Evolutionary conservation across 345 rosid species (phyloP).

Genomic region (Trapa incisa): DNA sequence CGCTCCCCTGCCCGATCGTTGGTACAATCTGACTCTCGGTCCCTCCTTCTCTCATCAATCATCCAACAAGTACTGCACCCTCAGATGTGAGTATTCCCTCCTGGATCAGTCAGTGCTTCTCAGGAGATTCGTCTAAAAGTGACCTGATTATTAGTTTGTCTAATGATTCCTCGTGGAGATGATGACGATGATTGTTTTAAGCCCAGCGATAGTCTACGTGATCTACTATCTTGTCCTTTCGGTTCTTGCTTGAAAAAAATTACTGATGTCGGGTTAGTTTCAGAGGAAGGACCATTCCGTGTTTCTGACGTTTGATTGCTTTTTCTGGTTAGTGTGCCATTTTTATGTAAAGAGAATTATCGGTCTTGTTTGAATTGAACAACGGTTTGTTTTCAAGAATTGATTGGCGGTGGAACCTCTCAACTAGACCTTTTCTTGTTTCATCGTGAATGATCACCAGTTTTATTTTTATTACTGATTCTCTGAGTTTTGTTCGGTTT

Average conservation of each 20-base stretch:
- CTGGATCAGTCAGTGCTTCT: background rate
- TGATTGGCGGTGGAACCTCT: background rate
- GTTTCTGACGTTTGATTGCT: background rate
- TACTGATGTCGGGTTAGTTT: background rate
- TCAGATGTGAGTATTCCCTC: conserved; percentile 40
- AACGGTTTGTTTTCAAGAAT: background rate
- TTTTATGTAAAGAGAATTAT: too few relatives aligned
- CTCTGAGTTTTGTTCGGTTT: background rate
- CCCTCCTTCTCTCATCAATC: conserved; percentile 50
- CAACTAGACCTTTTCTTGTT: background rate
- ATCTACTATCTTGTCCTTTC: too few relatives aligned
- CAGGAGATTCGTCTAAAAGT: background rate
- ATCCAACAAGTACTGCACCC: conserved; percentile 53
- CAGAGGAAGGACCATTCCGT: background rate
- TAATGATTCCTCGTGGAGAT: background rate
- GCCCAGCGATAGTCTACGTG: too few relatives aligned
- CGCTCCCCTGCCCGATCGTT: conserved; percentile 65
- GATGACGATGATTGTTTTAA: too few relatives aligned
- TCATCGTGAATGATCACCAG: background rate
- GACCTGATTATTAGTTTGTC: background rate
- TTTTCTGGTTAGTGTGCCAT: too few relatives aligned
- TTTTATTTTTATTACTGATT: background rate
- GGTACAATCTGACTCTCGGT: conserved; percentile 67
- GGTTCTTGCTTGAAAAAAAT: too few relatives aligned
- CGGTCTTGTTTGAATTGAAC: background rate